These are phyloP conservation scores for Fusarium guadeloupense DNA, from an alignment of 2,329 filamentous ascomycete genomes.

Conservation along the genomic window DNA sequence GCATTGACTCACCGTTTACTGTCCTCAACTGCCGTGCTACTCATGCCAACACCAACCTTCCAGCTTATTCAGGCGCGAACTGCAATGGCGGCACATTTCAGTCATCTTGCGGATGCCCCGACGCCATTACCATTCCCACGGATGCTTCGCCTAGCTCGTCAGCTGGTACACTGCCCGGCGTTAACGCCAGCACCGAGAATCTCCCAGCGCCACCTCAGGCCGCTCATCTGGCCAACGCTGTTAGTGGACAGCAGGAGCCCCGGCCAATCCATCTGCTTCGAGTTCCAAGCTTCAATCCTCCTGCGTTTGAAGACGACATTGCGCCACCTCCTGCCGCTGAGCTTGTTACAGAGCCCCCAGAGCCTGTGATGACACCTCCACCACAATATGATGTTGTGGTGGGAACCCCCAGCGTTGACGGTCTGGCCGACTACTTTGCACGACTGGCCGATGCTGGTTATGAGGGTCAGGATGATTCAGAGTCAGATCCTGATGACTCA, in stretches of 20 bases:
- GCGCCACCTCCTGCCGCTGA: slow-evolving; percentile 49
- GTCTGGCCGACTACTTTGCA: slow-evolving; percentile 86
- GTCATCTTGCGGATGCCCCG: slow-evolving; percentile 63
- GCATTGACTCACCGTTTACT: slow-evolving; percentile 94
- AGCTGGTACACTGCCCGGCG: slow-evolving; percentile 55
- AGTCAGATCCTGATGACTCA: slow-evolving; percentile 55
- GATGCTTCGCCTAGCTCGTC: slow-evolving; percentile 76
- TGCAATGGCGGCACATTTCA: slow-evolving; percentile 57
- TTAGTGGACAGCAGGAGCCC: slow-evolving; percentile 49
- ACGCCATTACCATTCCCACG: slow-evolving; percentile 60
- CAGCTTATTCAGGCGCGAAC: slow-evolving; percentile 73
- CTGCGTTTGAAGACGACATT: slow-evolving; percentile 81
- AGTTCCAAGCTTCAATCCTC: slow-evolving; percentile 86
- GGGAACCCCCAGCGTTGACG: slow-evolving; percentile 71
- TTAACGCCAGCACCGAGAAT: slow-evolving; percentile 48
- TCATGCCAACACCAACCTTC: slow-evolving; percentile 85
- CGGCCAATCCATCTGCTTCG: slow-evolving; percentile 87
- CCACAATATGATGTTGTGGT: slow-evolving; percentile 85
- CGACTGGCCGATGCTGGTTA: slow-evolving; percentile 78
- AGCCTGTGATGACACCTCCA: slow-evolving; percentile 75
- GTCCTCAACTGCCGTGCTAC: slow-evolving; percentile 94
- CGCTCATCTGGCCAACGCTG: slow-evolving; percentile 56
- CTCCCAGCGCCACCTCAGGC: slow-evolving; percentile 64
- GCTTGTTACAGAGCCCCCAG: slow-evolving; percentile 32
- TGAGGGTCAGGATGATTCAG: slow-evolving; percentile 51